Evolutionary conservation across 495 filamentous ascomycete genomes (phyloP).

Genomic region (Xylaria intraflava): DNA sequence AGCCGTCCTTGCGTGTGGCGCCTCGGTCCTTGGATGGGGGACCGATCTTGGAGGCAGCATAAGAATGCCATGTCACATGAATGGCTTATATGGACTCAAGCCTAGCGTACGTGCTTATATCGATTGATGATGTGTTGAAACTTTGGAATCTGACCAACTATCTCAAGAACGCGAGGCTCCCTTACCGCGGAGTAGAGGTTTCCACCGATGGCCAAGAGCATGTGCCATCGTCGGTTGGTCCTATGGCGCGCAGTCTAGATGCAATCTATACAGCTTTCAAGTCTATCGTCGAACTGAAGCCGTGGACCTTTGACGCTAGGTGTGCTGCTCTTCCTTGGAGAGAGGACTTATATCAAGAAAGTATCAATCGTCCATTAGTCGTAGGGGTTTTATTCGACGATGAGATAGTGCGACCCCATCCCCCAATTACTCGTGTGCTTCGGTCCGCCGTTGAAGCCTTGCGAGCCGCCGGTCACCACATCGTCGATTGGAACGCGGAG

Average conservation of each 20-base stretch:
- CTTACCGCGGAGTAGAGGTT: slow-evolving; percentile 40
- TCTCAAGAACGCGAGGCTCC: slow-evolving; percentile 40
- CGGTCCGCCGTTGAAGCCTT: slow-evolving; percentile 57
- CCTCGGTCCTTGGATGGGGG: slow-evolving; percentile 72
- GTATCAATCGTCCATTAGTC: slow-evolving; percentile 49
- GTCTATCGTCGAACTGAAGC: slow-evolving; percentile 64
- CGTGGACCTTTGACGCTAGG: slow-evolving; percentile 74
- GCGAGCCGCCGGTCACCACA: slow-evolving; percentile 57
- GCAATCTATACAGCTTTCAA: slow-evolving; percentile 73
- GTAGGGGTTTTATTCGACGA: slow-evolving; percentile 68
- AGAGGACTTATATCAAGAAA: slow-evolving; percentile 44
- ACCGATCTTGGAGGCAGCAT: slow-evolving; percentile 82
- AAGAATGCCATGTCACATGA: slow-evolving; percentile 72
- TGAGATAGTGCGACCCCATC: slow-evolving; percentile 69
- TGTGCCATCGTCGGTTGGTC: slow-evolving; percentile 70
- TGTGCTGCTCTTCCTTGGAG: slow-evolving; percentile 69
- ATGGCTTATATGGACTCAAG: slow-evolving; percentile 73
- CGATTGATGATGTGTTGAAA: neutral
- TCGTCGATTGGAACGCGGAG: slow-evolving; percentile 61
- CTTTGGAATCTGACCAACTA: neutral
- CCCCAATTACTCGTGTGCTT: slow-evolving; percentile 67
- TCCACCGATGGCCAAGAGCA: slow-evolving; percentile 68
- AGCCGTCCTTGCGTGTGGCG: slow-evolving; percentile 66
- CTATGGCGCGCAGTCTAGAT: slow-evolving; percentile 68
- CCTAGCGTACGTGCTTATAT: slow-evolving; percentile 38